Conservation (phyloP, 2,329 filamentous ascomycete species). For the Diaporthe aspalathi region DNA sequence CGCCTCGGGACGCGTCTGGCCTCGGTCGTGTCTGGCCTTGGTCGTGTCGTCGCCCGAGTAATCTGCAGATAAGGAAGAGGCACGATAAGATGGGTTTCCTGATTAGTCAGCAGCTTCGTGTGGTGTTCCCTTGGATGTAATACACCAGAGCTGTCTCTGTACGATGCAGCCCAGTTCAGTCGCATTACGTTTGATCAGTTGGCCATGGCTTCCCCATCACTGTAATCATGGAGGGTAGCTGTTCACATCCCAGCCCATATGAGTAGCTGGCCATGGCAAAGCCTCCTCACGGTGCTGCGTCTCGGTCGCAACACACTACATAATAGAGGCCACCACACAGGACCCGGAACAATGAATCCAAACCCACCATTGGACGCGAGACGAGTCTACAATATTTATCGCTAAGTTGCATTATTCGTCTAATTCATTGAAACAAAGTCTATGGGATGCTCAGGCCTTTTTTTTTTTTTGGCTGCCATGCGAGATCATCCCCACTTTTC, state of each 20-base stretch:
- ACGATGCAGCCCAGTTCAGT: background rate
- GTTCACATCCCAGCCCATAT: no score
- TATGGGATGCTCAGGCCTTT: conserved; percentile 29
- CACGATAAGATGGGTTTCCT: background rate
- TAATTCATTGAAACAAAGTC: conserved; percentile 35
- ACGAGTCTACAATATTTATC: background rate
- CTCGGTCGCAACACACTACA: background rate
- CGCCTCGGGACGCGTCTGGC: conserved; percentile 27
- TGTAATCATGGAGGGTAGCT: background rate
- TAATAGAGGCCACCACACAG: background rate
- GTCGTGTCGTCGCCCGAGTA: conserved; percentile 25
- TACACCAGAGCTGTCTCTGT: no score
- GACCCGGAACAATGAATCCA: background rate
- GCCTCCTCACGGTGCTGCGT: no score
- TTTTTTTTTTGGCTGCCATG: conserved; percentile 15
- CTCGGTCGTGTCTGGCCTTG: conserved; percentile 30
- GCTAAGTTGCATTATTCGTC: conserved; percentile 34
- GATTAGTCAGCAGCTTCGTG: conserved; percentile 21
- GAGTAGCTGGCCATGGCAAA: no score
- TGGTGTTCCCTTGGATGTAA: no score
- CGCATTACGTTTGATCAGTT: background rate
- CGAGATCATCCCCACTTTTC: conserved; percentile 13
- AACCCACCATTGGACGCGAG: background rate
- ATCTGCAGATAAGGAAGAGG: background rate
- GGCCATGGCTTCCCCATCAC: background rate